Evolutionary conservation across 2,329 filamentous ascomycete species (phyloP).

Genomic region (Colletotrichum shisoi): DNA sequence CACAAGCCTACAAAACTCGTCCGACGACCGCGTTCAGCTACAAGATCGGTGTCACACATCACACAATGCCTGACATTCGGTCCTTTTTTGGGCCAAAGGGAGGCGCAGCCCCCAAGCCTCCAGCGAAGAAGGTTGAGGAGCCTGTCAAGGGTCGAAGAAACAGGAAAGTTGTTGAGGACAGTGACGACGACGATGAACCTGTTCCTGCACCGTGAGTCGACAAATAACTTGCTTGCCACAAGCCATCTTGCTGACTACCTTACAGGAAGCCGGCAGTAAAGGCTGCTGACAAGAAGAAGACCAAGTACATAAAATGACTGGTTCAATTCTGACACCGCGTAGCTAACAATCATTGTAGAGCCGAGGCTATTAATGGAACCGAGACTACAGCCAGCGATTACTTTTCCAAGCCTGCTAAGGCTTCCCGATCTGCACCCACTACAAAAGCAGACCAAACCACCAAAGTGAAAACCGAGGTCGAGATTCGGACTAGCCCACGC

Average conservation of each 20-base stretch:
- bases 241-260: conserved; percentile 3
- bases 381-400: conserved; percentile 66
- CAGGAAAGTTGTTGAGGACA: conserved; percentile 81
- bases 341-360: conserved; percentile 43
- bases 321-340: conserved; percentile 18
- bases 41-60: not conserved
- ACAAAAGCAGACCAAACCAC: conserved; percentile 54
- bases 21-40: not conserved
- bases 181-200: conserved; percentile 75
- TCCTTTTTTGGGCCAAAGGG: conserved; percentile 87
- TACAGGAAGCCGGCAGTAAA: conserved; percentile 24
- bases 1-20: not conserved
- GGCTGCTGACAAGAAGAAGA: conserved; percentile 63
- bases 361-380: conserved; percentile 57
- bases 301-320: conserved; percentile 52
- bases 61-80: conserved; percentile 84
- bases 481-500: conserved; percentile 63
- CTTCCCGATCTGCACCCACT: conserved; percentile 50
- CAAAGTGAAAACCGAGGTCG: conserved; percentile 52
- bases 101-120: conserved; percentile 61
- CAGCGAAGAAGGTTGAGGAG: conserved; percentile 57
- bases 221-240: not conserved
- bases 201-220: conserved; percentile 40
- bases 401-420: conserved; percentile 59
- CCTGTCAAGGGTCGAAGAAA: conserved; percentile 55